phyloP scores from a whole-genome alignment of 345 rosid genomes.

The Gynandropsis gynandra region DNA sequence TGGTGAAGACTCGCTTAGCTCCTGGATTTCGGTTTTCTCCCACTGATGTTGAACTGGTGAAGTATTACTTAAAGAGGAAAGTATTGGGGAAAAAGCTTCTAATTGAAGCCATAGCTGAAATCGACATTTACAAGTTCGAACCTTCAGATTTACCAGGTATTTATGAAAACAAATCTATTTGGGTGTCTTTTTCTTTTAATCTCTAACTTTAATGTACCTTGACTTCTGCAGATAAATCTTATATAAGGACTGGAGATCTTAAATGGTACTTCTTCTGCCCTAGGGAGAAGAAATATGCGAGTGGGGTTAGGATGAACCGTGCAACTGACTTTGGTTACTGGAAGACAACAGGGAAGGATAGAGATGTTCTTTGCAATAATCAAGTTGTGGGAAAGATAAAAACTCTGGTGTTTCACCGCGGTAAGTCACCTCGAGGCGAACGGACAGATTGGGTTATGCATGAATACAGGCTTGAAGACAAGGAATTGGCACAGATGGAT shows the following conservation, averaged over 20 bases:
- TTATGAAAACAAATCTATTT: neutral
- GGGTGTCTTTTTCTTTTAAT: neutral
- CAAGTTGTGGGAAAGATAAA: slow-evolving; percentile 54
- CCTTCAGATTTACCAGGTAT: slow-evolving; percentile 62
- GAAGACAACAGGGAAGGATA: slow-evolving; percentile 80
- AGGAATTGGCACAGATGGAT: slow-evolving; percentile 30
- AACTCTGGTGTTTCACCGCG: slow-evolving; percentile 57
- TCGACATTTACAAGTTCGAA: slow-evolving; percentile 53
- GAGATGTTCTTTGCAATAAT: slow-evolving; percentile 31
- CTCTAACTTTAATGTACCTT: neutral
- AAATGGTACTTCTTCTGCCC: slow-evolving; percentile 91
- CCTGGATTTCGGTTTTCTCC: slow-evolving; percentile 91
- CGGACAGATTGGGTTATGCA: slow-evolving; percentile 92
- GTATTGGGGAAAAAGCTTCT: slow-evolving; percentile 40
- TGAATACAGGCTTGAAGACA: slow-evolving; percentile 58
- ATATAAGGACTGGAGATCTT: slow-evolving; percentile 42
- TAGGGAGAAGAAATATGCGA: slow-evolving; percentile 47
- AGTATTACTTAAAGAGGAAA: slow-evolving; percentile 60
- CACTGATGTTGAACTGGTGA: slow-evolving; percentile 61
- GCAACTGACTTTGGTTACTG: slow-evolving; percentile 59
- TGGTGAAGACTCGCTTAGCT: slow-evolving; percentile 37
- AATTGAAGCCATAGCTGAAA: slow-evolving; percentile 47
- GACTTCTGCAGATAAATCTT: slow-evolving; percentile 29
- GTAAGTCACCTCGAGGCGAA: slow-evolving; percentile 43
- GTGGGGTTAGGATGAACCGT: slow-evolving; percentile 49